phyloP scores from a whole-genome alignment of 1,139 yeast genomes.

The Chernovozyma aurita region DNA sequence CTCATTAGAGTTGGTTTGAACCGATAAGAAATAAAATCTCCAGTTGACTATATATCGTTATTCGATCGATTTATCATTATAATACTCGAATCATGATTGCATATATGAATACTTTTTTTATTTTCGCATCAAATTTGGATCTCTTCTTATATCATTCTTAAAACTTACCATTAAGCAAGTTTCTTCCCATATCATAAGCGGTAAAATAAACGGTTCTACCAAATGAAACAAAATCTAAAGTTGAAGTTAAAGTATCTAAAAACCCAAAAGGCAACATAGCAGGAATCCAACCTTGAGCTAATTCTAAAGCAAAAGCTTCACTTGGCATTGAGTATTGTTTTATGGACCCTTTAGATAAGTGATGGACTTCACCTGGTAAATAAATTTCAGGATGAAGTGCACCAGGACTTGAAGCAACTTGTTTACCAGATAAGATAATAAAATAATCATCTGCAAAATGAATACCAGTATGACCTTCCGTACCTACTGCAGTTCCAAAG shows the following conservation, averaged over 20 bases:
- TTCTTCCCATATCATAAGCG: conserved; percentile 69
- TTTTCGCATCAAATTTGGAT: too few relatives aligned
- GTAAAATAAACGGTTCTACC: conserved; percentile 68
- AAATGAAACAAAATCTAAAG: conserved; percentile 71
- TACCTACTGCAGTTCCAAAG: conserved; percentile 86
- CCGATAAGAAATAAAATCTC: too few relatives aligned
- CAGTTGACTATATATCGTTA: too few relatives aligned
- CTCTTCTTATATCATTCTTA: too few relatives aligned
- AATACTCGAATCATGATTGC: too few relatives aligned
- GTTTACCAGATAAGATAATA: conserved; percentile 78
- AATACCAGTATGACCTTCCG: conserved; percentile 94
- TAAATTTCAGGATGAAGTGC: conserved; percentile 62
- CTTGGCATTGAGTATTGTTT: conserved; percentile 86
- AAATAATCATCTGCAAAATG: conserved; percentile 97
- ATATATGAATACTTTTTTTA: too few relatives aligned
- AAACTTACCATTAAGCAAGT: conserved; percentile 66
- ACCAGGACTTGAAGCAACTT: conserved; percentile 65
- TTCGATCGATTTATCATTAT: too few relatives aligned
- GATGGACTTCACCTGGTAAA: conserved; percentile 80
- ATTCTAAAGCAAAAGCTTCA: conserved; percentile 82
- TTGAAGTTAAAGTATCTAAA: conserved; percentile 72
- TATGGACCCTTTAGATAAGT: conserved; percentile 62
- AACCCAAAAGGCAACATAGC: conserved; percentile 96
- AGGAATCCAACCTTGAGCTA: conserved; percentile 99
- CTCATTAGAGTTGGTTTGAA: too few relatives aligned